A percentile compares a stretch with the other conserved stretches of the same genome.
phyloP scores from a whole-genome alignment of 345 rosid genomes.

The Adansonia digitata region DNA sequence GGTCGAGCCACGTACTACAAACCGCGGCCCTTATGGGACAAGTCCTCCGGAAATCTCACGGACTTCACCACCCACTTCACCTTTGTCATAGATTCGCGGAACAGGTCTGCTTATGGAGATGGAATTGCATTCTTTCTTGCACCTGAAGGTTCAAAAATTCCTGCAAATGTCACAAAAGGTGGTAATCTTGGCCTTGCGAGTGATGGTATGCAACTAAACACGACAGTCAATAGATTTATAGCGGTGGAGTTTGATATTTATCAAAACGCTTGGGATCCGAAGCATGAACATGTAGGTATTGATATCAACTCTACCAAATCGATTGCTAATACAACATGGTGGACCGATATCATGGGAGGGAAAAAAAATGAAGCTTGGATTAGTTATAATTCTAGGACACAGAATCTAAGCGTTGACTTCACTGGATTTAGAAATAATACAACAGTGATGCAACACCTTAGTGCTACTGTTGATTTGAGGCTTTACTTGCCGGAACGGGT shows the following conservation, averaged over 20 bases:
- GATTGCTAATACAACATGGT: constrained; percentile 25
- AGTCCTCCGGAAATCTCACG: not conserved
- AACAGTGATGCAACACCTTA: constrained; percentile 20
- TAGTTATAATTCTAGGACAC: constrained; percentile 34
- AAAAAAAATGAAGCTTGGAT: constrained; percentile 40
- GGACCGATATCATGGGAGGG: constrained; percentile 25
- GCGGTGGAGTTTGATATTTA: constrained; percentile 50
- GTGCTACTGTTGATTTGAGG: constrained; percentile 29
- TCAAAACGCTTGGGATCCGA: constrained; percentile 32
- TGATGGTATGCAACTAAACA: not conserved
- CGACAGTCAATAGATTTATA: not conserved
- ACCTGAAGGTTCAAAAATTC: constrained; percentile 8
- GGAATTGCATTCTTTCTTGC: constrained; percentile 13
- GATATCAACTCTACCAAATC: constrained; percentile 41
- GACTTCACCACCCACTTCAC: constrained; percentile 8
- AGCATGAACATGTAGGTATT: constrained; percentile 42
- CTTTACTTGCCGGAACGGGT: constrained; percentile 31
- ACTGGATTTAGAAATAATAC: constrained; percentile 19
- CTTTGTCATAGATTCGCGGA: not conserved
- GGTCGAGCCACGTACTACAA: constrained; percentile 14
- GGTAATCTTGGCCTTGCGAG: constrained; percentile 2
- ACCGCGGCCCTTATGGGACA: not conserved
- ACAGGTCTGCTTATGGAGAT: constrained; percentile 1
- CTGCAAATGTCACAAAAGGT: constrained; percentile 1
- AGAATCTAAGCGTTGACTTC: constrained; percentile 36